These are phyloP conservation scores for Nasturtium officinale DNA, from an alignment of 345 rosid genomes.

Conservation along the genomic window DNA sequence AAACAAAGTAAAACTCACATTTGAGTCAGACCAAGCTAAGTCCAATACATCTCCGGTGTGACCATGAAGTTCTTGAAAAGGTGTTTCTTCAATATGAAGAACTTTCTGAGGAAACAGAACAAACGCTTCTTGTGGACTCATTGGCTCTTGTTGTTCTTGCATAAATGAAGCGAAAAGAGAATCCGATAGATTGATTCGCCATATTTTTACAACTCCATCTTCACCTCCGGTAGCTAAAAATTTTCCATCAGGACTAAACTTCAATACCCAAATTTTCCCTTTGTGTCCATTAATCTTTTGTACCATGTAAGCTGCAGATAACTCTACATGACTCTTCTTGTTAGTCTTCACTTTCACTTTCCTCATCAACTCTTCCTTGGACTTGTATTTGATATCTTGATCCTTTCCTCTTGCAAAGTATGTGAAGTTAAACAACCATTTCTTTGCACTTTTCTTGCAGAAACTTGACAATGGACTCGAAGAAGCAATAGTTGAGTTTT, in stretches of 20 bases:
- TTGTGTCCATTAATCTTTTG: slow-evolving; percentile 81
- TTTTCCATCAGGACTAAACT: slow-evolving; percentile 86
- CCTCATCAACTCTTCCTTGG: slow-evolving; percentile 28
- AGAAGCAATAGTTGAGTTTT: slow-evolving; percentile 6
- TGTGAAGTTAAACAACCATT: slow-evolving; percentile 55
- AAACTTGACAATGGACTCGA: slow-evolving; percentile 24
- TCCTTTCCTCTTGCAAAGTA: slow-evolving; percentile 35
- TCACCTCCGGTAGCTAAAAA: slow-evolving; percentile 85
- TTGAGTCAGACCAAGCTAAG: slow-evolving; percentile 82
- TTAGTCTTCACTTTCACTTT: slow-evolving; percentile 61
- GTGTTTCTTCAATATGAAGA: slow-evolving; percentile 66
- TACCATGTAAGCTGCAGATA: slow-evolving; percentile 56
- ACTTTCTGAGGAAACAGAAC: slow-evolving; percentile 65
- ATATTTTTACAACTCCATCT: slow-evolving; percentile 75
- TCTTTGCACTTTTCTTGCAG: slow-evolving; percentile 45
- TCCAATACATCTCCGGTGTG: slow-evolving; percentile 73
- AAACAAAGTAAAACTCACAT: slow-evolving; percentile 53
- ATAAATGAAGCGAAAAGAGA: slow-evolving; percentile 43
- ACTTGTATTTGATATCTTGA: slow-evolving; percentile 11
- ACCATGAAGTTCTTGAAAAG: slow-evolving; percentile 74
- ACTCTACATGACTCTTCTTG: slow-evolving; percentile 69
- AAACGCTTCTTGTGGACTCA: slow-evolving; percentile 47
- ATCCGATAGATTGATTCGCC: slow-evolving; percentile 59
- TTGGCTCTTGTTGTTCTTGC: slow-evolving; percentile 37
- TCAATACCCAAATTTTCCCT: slow-evolving; percentile 70